phyloP scores from a whole-genome alignment of 495 filamentous ascomycete genomes.

The Talaromyces adpressus region DNA sequence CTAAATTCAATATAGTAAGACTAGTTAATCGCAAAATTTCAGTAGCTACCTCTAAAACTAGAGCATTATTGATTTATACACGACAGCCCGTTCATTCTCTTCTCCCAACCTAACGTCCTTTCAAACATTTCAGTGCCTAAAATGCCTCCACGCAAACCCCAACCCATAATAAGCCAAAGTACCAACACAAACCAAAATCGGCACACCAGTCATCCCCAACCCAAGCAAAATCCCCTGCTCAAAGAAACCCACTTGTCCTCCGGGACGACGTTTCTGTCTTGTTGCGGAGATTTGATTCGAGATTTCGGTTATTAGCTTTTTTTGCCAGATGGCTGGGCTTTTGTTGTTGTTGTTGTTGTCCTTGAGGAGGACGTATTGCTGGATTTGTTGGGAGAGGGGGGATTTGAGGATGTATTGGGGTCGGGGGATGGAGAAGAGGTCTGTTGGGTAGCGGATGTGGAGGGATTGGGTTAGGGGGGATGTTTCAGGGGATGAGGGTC shows the following conservation, averaged over 20 bases:
- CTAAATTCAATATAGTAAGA: too few species aligned
- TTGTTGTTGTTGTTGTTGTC: background rate
- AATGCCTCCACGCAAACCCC: background rate
- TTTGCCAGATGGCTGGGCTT: background rate
- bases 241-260: constrained; percentile 42
- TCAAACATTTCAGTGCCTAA: background rate
- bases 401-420: constrained; percentile 28
- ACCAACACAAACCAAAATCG: constrained; percentile 2
- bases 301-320: constrained; percentile 10
- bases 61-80: background rate
- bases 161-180: constrained; percentile 5
- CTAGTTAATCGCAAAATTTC: background rate
- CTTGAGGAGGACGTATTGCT: background rate
- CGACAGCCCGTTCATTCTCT: background rate
- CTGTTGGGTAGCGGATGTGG: constrained; percentile 25
- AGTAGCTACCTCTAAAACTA: background rate
- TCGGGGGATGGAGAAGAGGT: constrained; percentile 30
- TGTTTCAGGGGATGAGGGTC: background rate
- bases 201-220: constrained; percentile 11
- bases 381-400: constrained; percentile 11
- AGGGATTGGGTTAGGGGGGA: background rate
- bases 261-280: constrained; percentile 21
- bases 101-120: background rate
- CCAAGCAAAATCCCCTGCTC: constrained; percentile 44
- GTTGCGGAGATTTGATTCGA: constrained; percentile 15